These are phyloP conservation scores for Zygosaccharomyces kombuchaensis DNA, from an alignment of 805 yeast genomes.

Conservation along the genomic window DNA sequence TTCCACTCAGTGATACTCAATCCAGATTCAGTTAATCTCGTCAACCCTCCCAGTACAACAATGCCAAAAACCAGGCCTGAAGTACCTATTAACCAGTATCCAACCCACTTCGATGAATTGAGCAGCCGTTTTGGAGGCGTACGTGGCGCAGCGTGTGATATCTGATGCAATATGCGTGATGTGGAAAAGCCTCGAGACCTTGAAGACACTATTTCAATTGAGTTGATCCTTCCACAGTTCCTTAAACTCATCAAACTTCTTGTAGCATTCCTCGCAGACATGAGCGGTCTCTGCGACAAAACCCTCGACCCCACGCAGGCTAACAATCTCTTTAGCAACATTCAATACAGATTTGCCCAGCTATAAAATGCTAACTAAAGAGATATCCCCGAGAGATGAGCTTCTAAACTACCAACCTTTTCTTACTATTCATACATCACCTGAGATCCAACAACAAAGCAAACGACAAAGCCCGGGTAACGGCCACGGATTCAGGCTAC, in stretches of 20 bases:
- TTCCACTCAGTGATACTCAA: slow-evolving; percentile 97
- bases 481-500: too few species aligned
- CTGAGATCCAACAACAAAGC: background rate
- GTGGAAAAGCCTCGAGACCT: slow-evolving; percentile 11
- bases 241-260: background rate
- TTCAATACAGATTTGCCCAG: background rate
- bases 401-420: background rate
- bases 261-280: background rate
- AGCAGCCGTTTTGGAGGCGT: slow-evolving; percentile 35
- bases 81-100: slow-evolving; percentile 84
- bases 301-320: slow-evolving; percentile 1
- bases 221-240: background rate
- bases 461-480: background rate
- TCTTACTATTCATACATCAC: background rate
- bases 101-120: slow-evolving; percentile 57
- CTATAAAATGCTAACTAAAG: background rate
- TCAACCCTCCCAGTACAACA: slow-evolving; percentile 93
- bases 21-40: slow-evolving; percentile 94
- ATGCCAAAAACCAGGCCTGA: slow-evolving; percentile 90
- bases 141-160: slow-evolving; percentile 14
- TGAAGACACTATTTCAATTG: background rate
- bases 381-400: background rate
- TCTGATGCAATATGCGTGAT: slow-evolving; percentile 13
- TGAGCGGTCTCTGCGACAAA: background rate
- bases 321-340: slow-evolving; percentile 1